These are phyloP conservation scores for Exophiala bonariae DNA, from an alignment of 2,329 filamentous ascomycete genomes.

Conservation along the genomic window DNA sequence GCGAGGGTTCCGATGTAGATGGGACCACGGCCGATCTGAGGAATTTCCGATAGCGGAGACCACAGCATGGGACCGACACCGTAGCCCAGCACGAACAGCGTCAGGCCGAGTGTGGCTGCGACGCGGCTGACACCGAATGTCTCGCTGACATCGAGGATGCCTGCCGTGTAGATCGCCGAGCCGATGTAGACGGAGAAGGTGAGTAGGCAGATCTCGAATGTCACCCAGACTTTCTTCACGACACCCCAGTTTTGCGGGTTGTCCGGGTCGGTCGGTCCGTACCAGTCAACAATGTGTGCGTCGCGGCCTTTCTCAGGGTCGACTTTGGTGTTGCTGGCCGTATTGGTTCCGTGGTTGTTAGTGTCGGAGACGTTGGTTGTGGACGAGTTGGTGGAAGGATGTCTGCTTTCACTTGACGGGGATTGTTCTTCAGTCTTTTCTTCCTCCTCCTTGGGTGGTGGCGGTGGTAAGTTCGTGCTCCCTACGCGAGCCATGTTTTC, in stretches of 20 bases:
- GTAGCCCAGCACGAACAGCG: constrained; percentile 50
- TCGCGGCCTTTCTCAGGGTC: too few species aligned
- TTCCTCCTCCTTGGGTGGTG: constrained; percentile 14
- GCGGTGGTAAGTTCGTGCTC: constrained; percentile 36
- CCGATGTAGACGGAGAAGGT: constrained; percentile 55
- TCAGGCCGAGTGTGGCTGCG: constrained; percentile 50
- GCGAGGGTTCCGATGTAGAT: constrained; percentile 51
- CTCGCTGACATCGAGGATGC: constrained; percentile 40
- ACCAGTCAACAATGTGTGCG: neutral
- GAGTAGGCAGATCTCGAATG: constrained; percentile 48
- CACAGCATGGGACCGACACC: constrained; percentile 48
- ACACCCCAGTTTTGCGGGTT: constrained; percentile 51
- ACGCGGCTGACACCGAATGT: constrained; percentile 47
- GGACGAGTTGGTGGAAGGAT: too few species aligned
- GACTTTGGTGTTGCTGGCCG: too few species aligned
- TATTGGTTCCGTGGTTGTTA: too few species aligned
- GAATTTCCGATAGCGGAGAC: constrained; percentile 50
- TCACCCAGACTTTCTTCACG: constrained; percentile 46
- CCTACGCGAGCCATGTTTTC: constrained; percentile 43
- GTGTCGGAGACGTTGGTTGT: too few species aligned
- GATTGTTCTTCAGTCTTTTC: neutral
- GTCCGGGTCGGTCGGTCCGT: constrained; percentile 22
- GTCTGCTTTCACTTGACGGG: too few species aligned
- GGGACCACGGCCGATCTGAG: constrained; percentile 49
- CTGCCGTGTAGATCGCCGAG: constrained; percentile 52